Conservation (phyloP, 257 asterid species). For the Capsicum pubescens region DNA sequence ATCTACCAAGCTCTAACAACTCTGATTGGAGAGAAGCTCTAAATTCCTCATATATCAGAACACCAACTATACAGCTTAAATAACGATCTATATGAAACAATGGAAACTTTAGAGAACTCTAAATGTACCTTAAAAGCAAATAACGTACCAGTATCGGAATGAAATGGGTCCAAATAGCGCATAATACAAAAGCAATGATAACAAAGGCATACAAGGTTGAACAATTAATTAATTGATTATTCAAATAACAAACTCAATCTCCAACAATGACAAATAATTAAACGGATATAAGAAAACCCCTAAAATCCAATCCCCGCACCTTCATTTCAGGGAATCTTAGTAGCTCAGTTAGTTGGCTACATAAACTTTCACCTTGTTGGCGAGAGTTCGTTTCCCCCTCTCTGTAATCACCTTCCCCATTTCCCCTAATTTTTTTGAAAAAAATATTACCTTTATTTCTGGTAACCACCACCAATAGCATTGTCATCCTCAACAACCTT, state of each 20-base stretch:
- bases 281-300: background rate
- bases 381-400: no score
- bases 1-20: background rate
- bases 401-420: no score
- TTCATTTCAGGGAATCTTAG: background rate
- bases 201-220: background rate
- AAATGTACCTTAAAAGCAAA: background rate
- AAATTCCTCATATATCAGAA: background rate
- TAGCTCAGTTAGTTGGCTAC: background rate
- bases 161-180: background rate
- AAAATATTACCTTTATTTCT: constrained; percentile 53
- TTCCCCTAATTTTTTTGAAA: background rate
- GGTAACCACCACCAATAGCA: constrained; percentile 81
- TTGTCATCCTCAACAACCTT: constrained; percentile 63
- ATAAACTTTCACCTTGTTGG: no score
- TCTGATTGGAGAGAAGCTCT: background rate
- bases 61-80: background rate
- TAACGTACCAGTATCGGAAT: background rate
- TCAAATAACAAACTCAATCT: background rate
- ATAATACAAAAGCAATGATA: background rate
- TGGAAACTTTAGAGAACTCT: background rate
- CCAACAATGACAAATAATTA: background rate
- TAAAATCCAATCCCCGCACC: background rate
- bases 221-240: background rate
- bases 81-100: background rate